Base-by-base conservation (phyloP, 2,329 filamentous ascomycete genomes). In the Arthroderma uncinatum region DNA sequence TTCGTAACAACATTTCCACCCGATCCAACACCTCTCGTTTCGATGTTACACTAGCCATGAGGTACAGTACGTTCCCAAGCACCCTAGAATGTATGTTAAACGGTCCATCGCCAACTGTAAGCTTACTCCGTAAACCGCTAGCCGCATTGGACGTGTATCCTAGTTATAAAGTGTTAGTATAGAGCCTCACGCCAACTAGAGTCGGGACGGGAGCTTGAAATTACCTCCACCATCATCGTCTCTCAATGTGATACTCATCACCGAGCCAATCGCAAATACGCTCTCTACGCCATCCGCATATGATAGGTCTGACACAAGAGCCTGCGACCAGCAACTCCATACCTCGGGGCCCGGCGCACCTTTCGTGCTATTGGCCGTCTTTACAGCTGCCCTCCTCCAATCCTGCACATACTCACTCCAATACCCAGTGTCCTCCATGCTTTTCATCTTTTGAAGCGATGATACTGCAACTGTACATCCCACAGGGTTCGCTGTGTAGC, bases 401-500 rank as follows among this genome's bases (percentile, higher is more conserved):
- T 77, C 74, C 0, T 68, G 58, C 60, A 77, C 79, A 57, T 78
- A 82, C 60, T 63, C 73, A 59, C 78, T 69, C 86, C 85, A 89
- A 0, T 72, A 71, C 0, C 79, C 80, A 0, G 67, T 64, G 0
- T 64, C 63, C 2, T 87, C 82, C 74, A 89, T 79, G 0, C 71
- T 65, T 47, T 75, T 68, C 77, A 92, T 81, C 39, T 77, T 76
- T 7, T 71, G 67, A 7, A 94, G 68, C 0, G 82, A 84, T 54
- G 82, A 80, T n/a, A 85, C 76, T 0, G 86, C 89, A 0, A 94
- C 87, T 47, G 85, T 81, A 64, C 88, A 94, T 0, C 89, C 89
- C 1, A 93, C 80, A 0, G 89, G 79, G 68, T 94, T 88, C 0
- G 89, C 89, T 0, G 89, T 94, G 71, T 94, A 94, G 68, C 87